Base-by-base conservation (phyloP, 768 basidiomycete species). In the Amanita exitialis region DNA sequence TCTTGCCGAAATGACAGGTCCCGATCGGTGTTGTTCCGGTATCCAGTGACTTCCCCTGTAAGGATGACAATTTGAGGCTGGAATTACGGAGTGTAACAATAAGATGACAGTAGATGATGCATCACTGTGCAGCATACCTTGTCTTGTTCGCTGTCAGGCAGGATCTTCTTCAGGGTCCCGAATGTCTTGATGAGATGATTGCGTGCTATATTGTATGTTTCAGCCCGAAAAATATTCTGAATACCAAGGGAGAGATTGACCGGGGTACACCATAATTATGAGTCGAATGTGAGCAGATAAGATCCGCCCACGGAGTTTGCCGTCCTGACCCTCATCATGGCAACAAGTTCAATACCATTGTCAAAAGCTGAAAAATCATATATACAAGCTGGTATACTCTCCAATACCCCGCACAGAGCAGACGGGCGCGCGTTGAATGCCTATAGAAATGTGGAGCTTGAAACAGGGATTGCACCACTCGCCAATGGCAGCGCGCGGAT, bases 401-500 rank as follows among this genome's bases (percentile, higher is more conserved):
- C 77, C 1, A 62, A 66, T 42, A 72, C 77, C 2, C 79, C 89
- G 1, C 67, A 81, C n/a, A 84, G 91, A 46, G 73, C 78, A 3
- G 91, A 94, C 62, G 90, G 90, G 1, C 83, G 91, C 16, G 59
- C 69, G 5, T 70, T 86, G 0, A 64, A 72, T 32, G 83, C 87
- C 55, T 92, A 77, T 58, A 75, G 91, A 25, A 66, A 76, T 0
- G 73, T 93, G 18, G 69, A 78, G 6, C 77, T 94, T 25, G 83
- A 89, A 65, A 88, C 87, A 0, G 86, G 85, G 18, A 76, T 86
- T 1, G 80, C 82, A 13, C 86, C 89, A 4, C 75, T 90, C 4
- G 85, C 90, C 16, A 91, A 93, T 53, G 91, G 91, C 5, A 91
- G 89, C 55, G 88, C 88, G 4, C 76, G 78, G 20, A 68, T 91